These are phyloP conservation scores for Coemansia sp. DNA, from an alignment of 371 early-diverging fungal species.

Conservation along the genomic window DNA sequence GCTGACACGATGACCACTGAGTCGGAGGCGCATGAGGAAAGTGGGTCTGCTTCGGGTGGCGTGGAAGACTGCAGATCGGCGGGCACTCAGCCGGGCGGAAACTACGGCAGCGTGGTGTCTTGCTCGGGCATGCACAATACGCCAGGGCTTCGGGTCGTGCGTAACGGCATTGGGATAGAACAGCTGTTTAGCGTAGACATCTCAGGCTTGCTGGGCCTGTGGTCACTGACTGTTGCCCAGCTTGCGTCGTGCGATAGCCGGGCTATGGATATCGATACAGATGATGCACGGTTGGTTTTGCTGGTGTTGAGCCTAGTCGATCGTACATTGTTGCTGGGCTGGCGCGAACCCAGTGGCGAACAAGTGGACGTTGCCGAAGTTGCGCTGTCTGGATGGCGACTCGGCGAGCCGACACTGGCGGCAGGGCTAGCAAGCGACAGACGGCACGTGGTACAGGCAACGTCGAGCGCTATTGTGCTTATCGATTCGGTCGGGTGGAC, in stretches of 20 bases:
- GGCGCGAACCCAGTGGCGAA: conserved; percentile 48
- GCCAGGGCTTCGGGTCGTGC: conserved; percentile 76
- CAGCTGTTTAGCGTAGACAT: conserved; percentile 60
- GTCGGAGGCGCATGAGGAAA: not conserved
- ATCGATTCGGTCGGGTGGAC: conserved; percentile 48
- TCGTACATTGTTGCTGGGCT: conserved; percentile 56
- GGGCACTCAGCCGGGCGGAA: not conserved
- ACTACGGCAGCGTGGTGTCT: conserved; percentile 76
- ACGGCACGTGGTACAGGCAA: conserved; percentile 62
- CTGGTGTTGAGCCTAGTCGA: conserved; percentile 53
- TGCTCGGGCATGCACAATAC: conserved; percentile 77
- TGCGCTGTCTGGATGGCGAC: conserved; percentile 52
- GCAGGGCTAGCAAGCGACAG: conserved; percentile 46
- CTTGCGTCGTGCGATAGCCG: conserved; percentile 7
- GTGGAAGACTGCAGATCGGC: not conserved
- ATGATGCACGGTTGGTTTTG: conserved; percentile 27
- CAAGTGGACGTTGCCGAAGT: conserved; percentile 54
- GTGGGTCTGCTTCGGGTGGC: not conserved
- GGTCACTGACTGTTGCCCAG: conserved; percentile 59
- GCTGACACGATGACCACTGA: not conserved
- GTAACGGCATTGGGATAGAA: conserved; percentile 86
- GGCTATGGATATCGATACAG: conserved; percentile 16
- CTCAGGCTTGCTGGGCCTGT: conserved; percentile 64
- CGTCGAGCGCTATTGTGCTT: conserved; percentile 56
- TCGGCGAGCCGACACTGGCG: conserved; percentile 56